Conservation (phyloP, 1,139 yeast genomes). For the Pichia sp. region DNA sequence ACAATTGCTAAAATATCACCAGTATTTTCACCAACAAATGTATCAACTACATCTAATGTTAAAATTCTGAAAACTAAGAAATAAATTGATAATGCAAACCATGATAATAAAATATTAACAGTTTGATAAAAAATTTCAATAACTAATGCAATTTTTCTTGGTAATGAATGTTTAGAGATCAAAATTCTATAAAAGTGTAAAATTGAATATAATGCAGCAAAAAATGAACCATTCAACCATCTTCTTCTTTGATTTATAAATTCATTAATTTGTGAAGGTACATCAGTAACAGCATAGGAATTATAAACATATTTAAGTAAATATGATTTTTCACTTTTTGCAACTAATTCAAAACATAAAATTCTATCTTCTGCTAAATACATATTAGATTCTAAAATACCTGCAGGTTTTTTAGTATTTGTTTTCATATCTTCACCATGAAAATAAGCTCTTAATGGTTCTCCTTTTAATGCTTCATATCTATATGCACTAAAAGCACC, state of each 20-base stretch:
- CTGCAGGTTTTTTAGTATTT: conserved; percentile 42
- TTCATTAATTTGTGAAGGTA: conserved; percentile 67
- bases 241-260: conserved; percentile 73
- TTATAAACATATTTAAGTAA: conserved; percentile 65
- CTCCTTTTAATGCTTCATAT: conserved; percentile 65
- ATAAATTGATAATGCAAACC: conserved; percentile 74
- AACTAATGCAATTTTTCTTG: conserved; percentile 56
- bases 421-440: conserved; percentile 72
- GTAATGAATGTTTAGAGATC: conserved; percentile 56
- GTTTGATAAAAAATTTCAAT: conserved; percentile 67
- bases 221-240: conserved; percentile 82
- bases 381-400: conserved; percentile 74
- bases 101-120: conserved; percentile 59
- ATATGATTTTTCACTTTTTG: conserved; percentile 57
- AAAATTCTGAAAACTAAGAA: conserved; percentile 67
- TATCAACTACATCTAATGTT: conserved; percentile 44
- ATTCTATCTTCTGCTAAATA: conserved; percentile 82
- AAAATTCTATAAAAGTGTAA: conserved; percentile 66
- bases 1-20: conserved; percentile 70
- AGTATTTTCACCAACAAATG: conserved; percentile 41
- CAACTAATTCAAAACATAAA: conserved; percentile 74
- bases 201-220: conserved; percentile 72
- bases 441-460: conserved; percentile 73
- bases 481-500: conserved; percentile 87
- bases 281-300: conserved; percentile 80